A percentile compares a stretch with the other conserved stretches of the same genome.
Evolutionary conservation across 495 filamentous ascomycete genomes (phyloP).

Genomic region (Acidomyces sp.): DNA sequence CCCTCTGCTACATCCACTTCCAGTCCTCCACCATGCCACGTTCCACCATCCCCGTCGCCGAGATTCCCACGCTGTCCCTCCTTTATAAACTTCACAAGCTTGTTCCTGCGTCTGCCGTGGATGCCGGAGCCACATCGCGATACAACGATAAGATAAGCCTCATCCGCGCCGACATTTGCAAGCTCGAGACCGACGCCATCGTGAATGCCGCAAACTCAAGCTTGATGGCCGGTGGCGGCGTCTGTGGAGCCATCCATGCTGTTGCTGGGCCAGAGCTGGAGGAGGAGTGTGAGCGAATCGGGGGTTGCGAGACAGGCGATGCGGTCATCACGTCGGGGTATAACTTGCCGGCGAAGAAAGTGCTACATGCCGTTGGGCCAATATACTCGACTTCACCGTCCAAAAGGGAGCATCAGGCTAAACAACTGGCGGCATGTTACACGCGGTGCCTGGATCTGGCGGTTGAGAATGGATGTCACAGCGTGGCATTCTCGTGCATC

Average conservation of each 20-base stretch:
- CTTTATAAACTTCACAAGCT: slow-evolving; percentile 15
- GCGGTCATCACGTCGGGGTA: slow-evolving; percentile 78
- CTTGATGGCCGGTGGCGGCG: slow-evolving; percentile 73
- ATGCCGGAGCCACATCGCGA: slow-evolving; percentile 1
- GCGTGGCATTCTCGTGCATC: slow-evolving; percentile 68
- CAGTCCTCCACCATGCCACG: background rate
- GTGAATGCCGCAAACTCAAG: slow-evolving; percentile 84
- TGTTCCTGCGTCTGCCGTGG: slow-evolving; percentile 25
- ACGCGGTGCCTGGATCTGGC: slow-evolving; percentile 58
- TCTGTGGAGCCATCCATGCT: slow-evolving; percentile 59
- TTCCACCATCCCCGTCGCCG: slow-evolving; percentile 4
- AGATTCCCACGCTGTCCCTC: slow-evolving; percentile 18
- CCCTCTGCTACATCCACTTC: too few species aligned
- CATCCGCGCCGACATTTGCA: slow-evolving; percentile 72
- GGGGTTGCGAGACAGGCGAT: slow-evolving; percentile 62
- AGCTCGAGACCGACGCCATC: slow-evolving; percentile 64
- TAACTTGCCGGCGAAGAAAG: slow-evolving; percentile 55
- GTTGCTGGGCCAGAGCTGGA: slow-evolving; percentile 60
- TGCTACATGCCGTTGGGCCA: slow-evolving; percentile 88
- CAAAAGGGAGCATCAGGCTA: slow-evolving; percentile 32
- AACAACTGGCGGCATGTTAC: slow-evolving; percentile 58
- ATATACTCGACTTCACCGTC: slow-evolving; percentile 43
- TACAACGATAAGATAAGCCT: slow-evolving; percentile 58
- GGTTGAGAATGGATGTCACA: slow-evolving; percentile 47
- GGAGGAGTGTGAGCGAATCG: slow-evolving; percentile 53